These are phyloP conservation scores for Leccinum rimulosum DNA, from an alignment of 768 basidiomycete species.

Conservation along the genomic window DNA sequence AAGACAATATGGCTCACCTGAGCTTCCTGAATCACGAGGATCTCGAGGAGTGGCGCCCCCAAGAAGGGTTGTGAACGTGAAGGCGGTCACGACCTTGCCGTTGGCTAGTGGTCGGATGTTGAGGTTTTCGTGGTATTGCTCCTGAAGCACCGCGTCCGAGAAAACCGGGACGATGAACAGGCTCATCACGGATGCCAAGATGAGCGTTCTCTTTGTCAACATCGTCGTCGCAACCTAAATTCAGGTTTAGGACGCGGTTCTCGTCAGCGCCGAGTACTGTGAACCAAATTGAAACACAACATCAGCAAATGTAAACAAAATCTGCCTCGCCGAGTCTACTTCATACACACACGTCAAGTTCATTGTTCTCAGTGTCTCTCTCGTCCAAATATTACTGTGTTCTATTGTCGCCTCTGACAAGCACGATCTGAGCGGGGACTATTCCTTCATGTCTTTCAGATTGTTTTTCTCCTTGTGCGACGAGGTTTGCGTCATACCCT, in stretches of 20 bases:
- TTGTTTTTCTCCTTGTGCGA: no score
- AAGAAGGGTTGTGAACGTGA: slow-evolving; percentile 72
- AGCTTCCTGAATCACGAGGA: slow-evolving; percentile 44
- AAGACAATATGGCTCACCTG: slow-evolving; percentile 40
- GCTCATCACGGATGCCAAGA: slow-evolving; percentile 5
- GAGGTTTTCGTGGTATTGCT: slow-evolving; percentile 50
- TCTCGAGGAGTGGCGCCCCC: slow-evolving; percentile 53
- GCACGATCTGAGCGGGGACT: neutral
- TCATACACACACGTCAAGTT: neutral
- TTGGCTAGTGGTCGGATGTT: slow-evolving; percentile 64
- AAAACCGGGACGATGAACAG: slow-evolving; percentile 10
- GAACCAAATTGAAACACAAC: neutral
- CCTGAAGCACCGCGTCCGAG: slow-evolving; percentile 13
- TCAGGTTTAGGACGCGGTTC: neutral
- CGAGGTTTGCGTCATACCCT: no score
- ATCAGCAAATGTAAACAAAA: neutral
- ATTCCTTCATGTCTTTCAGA: no score
- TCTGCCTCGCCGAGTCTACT: neutral
- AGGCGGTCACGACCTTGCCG: slow-evolving; percentile 77
- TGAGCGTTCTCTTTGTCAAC: slow-evolving; percentile 7
- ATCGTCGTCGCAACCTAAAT: neutral
- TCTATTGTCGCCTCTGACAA: neutral
- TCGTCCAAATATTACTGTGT: neutral
- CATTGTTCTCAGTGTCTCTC: neutral
- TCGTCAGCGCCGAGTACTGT: neutral